A percentile compares a stretch with the other conserved stretches of the same genome.
These are phyloP conservation scores for Aphanomyces stellatus DNA, from an alignment of 352 stramenopile genomes.

Conservation along the genomic window DNA sequence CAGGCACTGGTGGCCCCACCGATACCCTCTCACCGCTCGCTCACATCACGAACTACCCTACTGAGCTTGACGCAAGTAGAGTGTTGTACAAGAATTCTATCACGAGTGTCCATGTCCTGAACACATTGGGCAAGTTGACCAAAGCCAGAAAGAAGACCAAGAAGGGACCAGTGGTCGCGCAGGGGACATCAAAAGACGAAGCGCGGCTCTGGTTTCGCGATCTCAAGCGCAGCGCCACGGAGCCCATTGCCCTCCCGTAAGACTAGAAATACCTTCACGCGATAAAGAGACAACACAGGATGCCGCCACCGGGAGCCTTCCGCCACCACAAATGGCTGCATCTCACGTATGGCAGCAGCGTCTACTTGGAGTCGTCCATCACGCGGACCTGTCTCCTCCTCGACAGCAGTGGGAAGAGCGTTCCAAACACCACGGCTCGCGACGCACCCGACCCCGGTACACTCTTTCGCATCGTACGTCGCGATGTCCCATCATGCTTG, in stretches of 20 bases:
- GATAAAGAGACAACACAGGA: no score
- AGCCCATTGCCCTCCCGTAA: no score
- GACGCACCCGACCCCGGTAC: background rate
- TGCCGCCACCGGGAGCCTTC: background rate
- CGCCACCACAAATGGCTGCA: background rate
- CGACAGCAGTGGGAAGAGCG: background rate
- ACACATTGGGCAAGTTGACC: background rate
- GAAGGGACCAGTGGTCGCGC: no score
- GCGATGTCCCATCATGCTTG: background rate
- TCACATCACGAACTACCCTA: no score
- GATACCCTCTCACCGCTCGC: no score
- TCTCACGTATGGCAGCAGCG: background rate
- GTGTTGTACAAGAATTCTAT: no score
- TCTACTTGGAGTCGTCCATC: background rate
- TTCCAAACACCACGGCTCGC: background rate
- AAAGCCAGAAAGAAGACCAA: no score
- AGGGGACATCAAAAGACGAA: no score
- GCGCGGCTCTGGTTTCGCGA: background rate
- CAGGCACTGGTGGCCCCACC: no score
- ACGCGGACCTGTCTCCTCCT: background rate
- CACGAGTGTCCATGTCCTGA: background rate
- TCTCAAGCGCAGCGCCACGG: background rate
- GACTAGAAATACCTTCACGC: no score
- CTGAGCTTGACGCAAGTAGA: no score
- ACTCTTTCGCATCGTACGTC: constrained; percentile 1